Evolutionary conservation across 148 eudicot species (phyloP), one percentile per base, ranked within the genome.

Genomic region (Heliosperma pusillum): DNA sequence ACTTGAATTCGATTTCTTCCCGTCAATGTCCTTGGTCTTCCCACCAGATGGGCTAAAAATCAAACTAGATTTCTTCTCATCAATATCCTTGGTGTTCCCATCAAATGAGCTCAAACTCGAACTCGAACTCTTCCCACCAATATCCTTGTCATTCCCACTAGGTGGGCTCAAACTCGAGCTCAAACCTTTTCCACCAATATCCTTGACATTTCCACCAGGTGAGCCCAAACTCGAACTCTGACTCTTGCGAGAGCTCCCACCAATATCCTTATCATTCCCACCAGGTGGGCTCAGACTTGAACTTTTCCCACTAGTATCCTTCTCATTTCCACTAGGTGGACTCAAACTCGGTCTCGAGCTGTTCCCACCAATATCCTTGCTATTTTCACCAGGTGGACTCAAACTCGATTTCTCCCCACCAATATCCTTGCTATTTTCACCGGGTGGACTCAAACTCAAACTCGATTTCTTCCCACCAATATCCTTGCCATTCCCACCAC

Each of bases 151-250:
- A 22, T 10, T 59, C 24, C 25, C 27, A 59, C 63, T 17, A 6
- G 42, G 8, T 58, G 55, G 10, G 33, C 40, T 89, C 88, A 58
- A 21, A n/a, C 62, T 58, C 26, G 3, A 22, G 16, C 55, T 50
- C 55, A 12, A 12, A 16, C 55, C 13, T 17, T 50, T 50, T 25
- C 26, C 64, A 59, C 12, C 29, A 59, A 22, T 22, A 59, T 22
- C 64, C 0, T 22, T 10, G 26, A 4, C 26, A 59, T 3, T 59
- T 10, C 12, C 63, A 59, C 26, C 55, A 50, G 55, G 55, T 11
- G 16, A 50, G 55, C 55, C 17, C 55, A 50, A 50, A 42, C 67
- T 87, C 78, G 70, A 78, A 83, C 45, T 79, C 71, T 27, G 44
- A 67, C 55, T 50, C 55, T 50, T 50, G 3, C 55, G 5, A 36